A percentile compares a stretch with the other conserved stretches of the same genome.
phyloP scores from a whole-genome alignment of 2,329 filamentous ascomycete species.

The Fusarium sp. region DNA sequence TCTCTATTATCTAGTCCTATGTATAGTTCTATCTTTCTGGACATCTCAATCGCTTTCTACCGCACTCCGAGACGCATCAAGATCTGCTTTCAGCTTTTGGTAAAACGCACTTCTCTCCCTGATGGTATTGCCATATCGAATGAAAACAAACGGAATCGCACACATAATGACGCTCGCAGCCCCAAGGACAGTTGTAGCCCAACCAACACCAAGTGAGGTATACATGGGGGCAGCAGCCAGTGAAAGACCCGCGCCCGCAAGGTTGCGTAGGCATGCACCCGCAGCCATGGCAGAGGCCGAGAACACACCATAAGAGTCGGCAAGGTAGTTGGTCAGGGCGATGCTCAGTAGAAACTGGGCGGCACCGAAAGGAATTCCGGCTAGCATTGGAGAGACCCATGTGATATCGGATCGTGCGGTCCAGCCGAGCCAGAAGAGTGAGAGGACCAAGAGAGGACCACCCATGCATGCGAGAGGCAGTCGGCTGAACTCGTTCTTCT shows the following conservation, averaged over 20 bases:
- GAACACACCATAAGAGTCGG: conserved; percentile 13
- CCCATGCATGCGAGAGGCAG: conserved; percentile 34
- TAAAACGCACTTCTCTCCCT: conserved; percentile 18
- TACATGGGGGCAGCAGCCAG: conserved; percentile 24
- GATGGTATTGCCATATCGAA: conserved; percentile 10
- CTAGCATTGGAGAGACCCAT: conserved; percentile 15
- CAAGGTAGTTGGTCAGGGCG: conserved; percentile 13
- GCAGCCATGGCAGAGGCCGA: conserved; percentile 19
- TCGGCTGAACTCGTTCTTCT: conserved; percentile 30
- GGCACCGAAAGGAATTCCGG: conserved; percentile 12
- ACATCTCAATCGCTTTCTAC: conserved; percentile 1
- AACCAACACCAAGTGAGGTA: conserved; percentile 4
- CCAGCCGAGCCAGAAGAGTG: conserved; percentile 42
- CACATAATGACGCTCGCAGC: conserved; percentile 13
- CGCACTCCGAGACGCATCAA: background rate
- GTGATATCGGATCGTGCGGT: conserved; percentile 15
- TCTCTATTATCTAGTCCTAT: no score
- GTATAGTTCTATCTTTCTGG: no score
- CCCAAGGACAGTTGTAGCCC: conserved; percentile 17
- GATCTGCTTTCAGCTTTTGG: conserved; percentile 15
- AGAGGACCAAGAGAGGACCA: conserved; percentile 21
- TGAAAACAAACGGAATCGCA: conserved; percentile 19
- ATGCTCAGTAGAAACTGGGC: conserved; percentile 16
- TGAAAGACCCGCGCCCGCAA: conserved; percentile 10
- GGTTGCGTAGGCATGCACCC: conserved; percentile 11